Conservation (phyloP, 2,329 filamentous ascomycete genomes). For the Cyclaneusma minus region DNA sequence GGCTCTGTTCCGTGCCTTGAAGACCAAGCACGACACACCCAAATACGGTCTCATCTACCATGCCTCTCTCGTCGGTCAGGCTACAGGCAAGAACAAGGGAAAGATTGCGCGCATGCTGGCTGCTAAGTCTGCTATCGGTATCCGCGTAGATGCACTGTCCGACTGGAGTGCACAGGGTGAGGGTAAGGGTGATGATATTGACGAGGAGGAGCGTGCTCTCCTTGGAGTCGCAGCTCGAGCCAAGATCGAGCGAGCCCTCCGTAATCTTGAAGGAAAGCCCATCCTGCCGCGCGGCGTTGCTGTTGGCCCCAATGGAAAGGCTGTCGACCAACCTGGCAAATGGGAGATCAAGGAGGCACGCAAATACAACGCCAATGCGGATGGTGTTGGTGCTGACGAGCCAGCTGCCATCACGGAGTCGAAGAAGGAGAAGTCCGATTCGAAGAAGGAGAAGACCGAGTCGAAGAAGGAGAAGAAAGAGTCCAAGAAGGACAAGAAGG, state of each 20-base stretch:
- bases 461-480: constrained; percentile 32
- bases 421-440: constrained; percentile 35
- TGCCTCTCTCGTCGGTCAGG: constrained; percentile 86
- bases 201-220: constrained; percentile 78
- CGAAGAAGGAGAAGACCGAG: constrained; percentile 26
- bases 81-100: constrained; percentile 96
- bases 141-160: constrained; percentile 80
- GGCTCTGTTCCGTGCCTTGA: constrained; percentile 91
- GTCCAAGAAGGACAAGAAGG: constrained; percentile 33
- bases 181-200: constrained; percentile 45
- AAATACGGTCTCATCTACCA: constrained; percentile 96
- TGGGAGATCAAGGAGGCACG: constrained; percentile 85
- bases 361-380: constrained; percentile 90
- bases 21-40: constrained; percentile 98
- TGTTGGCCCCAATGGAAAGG: constrained; percentile 58
- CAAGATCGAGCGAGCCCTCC: constrained; percentile 61
- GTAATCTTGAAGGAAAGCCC: constrained; percentile 80
- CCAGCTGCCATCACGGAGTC: constrained; percentile 34
- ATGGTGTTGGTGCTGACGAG: constrained; percentile 61
- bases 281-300: constrained; percentile 60
- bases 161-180: constrained; percentile 58
- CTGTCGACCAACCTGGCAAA: constrained; percentile 48
- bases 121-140: constrained; percentile 81
- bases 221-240: constrained; percentile 59
- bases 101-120: constrained; percentile 97